Base-by-base conservation (phyloP, 2,329 filamentous ascomycete species). In the Epichloe brachyelytri region DNA sequence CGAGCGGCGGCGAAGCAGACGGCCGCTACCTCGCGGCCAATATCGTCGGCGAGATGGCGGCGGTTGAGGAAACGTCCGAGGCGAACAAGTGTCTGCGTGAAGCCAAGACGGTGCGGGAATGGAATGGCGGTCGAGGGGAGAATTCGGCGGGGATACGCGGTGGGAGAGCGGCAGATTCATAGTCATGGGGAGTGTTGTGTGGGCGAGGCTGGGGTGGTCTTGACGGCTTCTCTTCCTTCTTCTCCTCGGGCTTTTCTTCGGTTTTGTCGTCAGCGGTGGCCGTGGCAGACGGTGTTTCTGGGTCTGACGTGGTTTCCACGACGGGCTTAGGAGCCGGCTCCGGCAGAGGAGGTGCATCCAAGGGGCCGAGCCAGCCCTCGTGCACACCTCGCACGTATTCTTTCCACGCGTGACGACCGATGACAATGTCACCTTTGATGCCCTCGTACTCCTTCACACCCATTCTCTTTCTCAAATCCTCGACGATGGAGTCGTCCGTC, bases 331-430 rank as follows among this genome's bases (percentile, higher is more conserved):
- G 10, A 1, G 34, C 15, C 55, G 50, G 37, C 47, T 62, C 56
- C 36, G 62, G 52, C 50, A 70, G 63, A 30, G 64, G 60, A 2
- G 85, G 85, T 51, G 80, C 68, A 53, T 85, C 79, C 43, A 95
- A 71, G 7, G 93, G 89, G 0, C 93, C 91, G 22, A 98, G 71
- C 91, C 93, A 98, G 51, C 93, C 93, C 69, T 98, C 93, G 65
- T 98, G 93, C 57, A 97, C 64, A 44, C 93, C 93, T 53, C 90
- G 78, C 22, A 97, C 73, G 65, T 97, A 98, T 69, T 98, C 93
- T 70, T 96, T 98, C 93, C 93, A 98, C 10, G 91, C 84, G 64
- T 96, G 86, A 51, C 91, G 75, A 12, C 93, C 93, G 59, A 98
- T 80, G 17, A 97, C 82, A 48, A 98, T 76, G 63, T 97, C 91